Base-by-base conservation (phyloP, 1,284 basidiomycete genomes). In the Marasmius sp. region DNA sequence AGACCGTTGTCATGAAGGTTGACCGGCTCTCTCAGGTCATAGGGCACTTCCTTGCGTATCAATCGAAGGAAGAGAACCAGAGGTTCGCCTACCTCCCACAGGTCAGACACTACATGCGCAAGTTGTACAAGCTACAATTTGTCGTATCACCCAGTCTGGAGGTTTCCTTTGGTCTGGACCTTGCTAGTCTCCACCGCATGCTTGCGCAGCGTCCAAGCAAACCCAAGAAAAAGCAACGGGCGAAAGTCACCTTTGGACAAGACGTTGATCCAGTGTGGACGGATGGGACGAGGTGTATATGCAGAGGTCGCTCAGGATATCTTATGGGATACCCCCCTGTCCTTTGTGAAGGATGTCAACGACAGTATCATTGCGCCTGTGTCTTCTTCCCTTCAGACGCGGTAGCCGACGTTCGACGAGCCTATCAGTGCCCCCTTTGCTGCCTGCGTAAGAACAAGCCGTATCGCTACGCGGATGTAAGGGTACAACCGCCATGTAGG, bases 91-190 rank as follows among this genome's bases (percentile, higher is more conserved):
- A 88, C 69, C 86, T 93, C 50, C 83, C 87, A 11, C 91, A 92
- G 71, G 89, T 92, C 11, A 85, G 92, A 33, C 92, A 93, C 71
- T 93, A 88, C 71, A 92, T 93, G 89, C 87, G 91, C 67, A 93
- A 93, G 75, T 75, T 93, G 36, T 93, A 88, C 77, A 88, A 86
- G 74, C 88, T 93, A 57, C 90, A 92, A 71, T 93, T 93, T 70
- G 86, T 88, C 7, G 88, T 93, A 12, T 89, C 89, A 0, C 88
- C 91, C 1, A 87, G 84, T 63, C 86, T 86, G 0, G 89, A 92
- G 57, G 81, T 91, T 1, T 92, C 90, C 1, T 93, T 87, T 66
- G 91, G 91, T 10, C 77, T 93, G 22, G 91, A 93, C 69, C 81
- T 93, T 14, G 89, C 91, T 48, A 87, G 89, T 12, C 72, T 93